Evolutionary conservation across 768 basidiomycete species (phyloP), one percentile per base, ranked within the genome.

Genomic region (Lactarius vividus): DNA sequence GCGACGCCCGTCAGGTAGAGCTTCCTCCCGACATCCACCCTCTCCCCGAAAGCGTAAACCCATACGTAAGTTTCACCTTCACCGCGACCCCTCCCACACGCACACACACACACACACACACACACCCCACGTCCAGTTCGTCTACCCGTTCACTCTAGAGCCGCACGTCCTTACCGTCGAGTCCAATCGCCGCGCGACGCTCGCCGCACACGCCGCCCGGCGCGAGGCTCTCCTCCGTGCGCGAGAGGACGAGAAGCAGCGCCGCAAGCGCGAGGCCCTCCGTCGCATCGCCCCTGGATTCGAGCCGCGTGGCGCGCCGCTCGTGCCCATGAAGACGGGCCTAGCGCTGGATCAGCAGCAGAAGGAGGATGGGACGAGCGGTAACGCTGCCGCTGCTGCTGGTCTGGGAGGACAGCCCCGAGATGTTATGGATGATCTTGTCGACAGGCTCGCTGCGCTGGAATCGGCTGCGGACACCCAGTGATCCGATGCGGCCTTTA

Each of bases 91-190:
- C 13, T 15, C 10, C 35, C 49, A 9, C 49, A 33, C 31, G 8
- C 15, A 26, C 7, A 39, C 33, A 33, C 33, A 33, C 8, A n/a
- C 49, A 9, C 49, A 33, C 31, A 11, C 15, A 26, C 7, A 39
- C 33, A 33, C 33, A 33, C 8, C 33, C 33, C 9, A 33, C 33
- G 53, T 26, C 6, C 74, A 98, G 96, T 97, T 98, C 72, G 96
- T 92, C 52, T 98, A 98, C 73, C 96, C 96, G 2, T 98, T 94
- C 80, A 90, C 94, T 3, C 84, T 98, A 59, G 96, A 98, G 73
- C 84, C 88, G 0, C 95, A 96, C 74, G 81, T 94, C 69, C 76
- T 96, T 60, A 84, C 86, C 1, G 77, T 92, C 46, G 91, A 91
- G 73, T 85, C 89, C 0, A 82, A 91, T 0, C 87, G 92, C 1